These are phyloP conservation scores for Sphaerobolus stellatus DNA, from an alignment of 1,284 basidiomycete species.

Conservation along the genomic window DNA sequence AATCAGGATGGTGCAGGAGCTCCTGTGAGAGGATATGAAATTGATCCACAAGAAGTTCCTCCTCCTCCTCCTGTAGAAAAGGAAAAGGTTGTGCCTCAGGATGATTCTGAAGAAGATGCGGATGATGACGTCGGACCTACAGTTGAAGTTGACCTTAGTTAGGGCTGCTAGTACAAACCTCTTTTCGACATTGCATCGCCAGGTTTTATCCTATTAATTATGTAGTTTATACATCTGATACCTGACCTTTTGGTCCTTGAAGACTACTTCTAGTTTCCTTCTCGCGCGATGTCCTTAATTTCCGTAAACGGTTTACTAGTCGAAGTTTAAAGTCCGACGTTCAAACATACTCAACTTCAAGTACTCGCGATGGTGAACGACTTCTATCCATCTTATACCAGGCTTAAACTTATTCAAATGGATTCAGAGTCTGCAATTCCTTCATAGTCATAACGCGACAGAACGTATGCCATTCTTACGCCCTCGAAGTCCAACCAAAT, in stretches of 20 bases:
- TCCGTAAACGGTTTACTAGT: no score
- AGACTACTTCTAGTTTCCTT: background rate
- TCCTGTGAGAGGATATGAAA: slow-evolving; percentile 9
- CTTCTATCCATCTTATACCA: background rate
- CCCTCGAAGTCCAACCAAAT: background rate
- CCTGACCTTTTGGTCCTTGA: background rate
- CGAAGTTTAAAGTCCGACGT: slow-evolving; percentile 1
- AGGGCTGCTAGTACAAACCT: background rate
- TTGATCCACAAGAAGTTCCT: slow-evolving; percentile 59
- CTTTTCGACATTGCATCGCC: no score
- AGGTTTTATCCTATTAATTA: background rate
- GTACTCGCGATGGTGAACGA: background rate
- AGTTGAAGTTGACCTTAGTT: slow-evolving; percentile 58
- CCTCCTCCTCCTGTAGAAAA: slow-evolving; percentile 76
- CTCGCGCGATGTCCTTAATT: no score
- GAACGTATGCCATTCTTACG: slow-evolving; percentile 3
- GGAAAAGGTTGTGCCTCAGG: slow-evolving; percentile 45
- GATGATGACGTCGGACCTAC: slow-evolving; percentile 66
- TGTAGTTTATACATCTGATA: background rate
- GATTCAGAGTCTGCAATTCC: slow-evolving; percentile 9
- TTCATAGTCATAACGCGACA: slow-evolving; percentile 10
- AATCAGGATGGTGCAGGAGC: slow-evolving; percentile 18
- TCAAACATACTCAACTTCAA: background rate
- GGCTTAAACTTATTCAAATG: background rate
- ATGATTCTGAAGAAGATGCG: slow-evolving; percentile 55